A percentile compares a stretch with the other conserved stretches of the same genome.
phyloP scores from a whole-genome alignment of 768 basidiomycete genomes.

The Leccinum fibrillosum region DNA sequence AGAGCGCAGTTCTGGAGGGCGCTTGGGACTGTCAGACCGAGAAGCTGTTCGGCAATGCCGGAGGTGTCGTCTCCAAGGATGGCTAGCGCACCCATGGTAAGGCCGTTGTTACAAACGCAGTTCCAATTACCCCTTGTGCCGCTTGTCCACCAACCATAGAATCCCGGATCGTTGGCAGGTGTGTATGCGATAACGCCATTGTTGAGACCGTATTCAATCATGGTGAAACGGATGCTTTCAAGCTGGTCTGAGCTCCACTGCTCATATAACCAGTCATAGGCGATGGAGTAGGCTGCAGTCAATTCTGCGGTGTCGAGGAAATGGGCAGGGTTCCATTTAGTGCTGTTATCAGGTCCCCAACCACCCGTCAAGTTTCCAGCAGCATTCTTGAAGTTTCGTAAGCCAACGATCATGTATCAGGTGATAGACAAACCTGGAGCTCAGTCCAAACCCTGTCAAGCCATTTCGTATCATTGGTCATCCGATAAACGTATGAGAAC shows the following conservation, averaged over 20 bases:
- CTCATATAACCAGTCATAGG: slow-evolving; percentile 96
- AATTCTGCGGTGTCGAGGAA: slow-evolving; percentile 95
- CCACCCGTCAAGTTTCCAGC: slow-evolving; percentile 60
- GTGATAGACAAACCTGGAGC: slow-evolving; percentile 58
- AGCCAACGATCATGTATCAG: background rate
- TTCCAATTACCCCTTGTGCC: slow-evolving; percentile 93
- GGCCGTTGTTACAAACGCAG: slow-evolving; percentile 90
- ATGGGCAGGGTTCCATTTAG: slow-evolving; percentile 84
- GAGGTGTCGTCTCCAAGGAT: slow-evolving; percentile 82
- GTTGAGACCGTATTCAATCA: slow-evolving; percentile 75
- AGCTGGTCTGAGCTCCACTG: slow-evolving; percentile 75
- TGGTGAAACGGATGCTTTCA: slow-evolving; percentile 58
- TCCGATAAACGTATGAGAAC: slow-evolving; percentile 83
- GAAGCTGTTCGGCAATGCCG: slow-evolving; percentile 62
- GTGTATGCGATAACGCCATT: slow-evolving; percentile 59
- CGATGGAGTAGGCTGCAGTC: slow-evolving; percentile 83
- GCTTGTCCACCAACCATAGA: slow-evolving; percentile 76
- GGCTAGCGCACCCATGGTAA: slow-evolving; percentile 87
- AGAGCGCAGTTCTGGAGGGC: slow-evolving; percentile 74
- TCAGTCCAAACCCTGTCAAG: slow-evolving; percentile 83
- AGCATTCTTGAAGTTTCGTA: slow-evolving; percentile 47
- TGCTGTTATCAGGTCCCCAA: slow-evolving; percentile 62
- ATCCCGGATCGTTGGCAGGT: slow-evolving; percentile 29
- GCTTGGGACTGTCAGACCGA: slow-evolving; percentile 67
- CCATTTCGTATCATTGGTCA: slow-evolving; percentile 93